These are phyloP conservation scores for Candida peoriensis DNA, from an alignment of 805 yeast genomes.

Conservation along the genomic window DNA sequence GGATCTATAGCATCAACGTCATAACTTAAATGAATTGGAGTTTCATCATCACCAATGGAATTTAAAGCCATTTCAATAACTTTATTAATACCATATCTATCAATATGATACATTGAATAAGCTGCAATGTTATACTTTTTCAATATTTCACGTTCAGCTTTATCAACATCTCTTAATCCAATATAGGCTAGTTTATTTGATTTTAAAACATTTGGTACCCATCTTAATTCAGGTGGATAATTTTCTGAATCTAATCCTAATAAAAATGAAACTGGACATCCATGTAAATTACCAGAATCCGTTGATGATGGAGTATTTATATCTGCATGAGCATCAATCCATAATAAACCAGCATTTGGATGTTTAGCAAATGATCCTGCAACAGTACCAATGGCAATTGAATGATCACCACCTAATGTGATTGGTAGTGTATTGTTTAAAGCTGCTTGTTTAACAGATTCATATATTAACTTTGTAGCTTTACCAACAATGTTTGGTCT, in stretches of 20 bases:
- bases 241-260: slow-evolving; percentile 69
- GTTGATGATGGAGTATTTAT: slow-evolving; percentile 84
- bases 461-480: slow-evolving; percentile 59
- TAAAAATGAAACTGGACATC: slow-evolving; percentile 91
- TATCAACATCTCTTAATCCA: slow-evolving; percentile 91
- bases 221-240: slow-evolving; percentile 68
- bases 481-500: slow-evolving; percentile 75
- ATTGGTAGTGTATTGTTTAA: slow-evolving; percentile 55
- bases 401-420: slow-evolving; percentile 95
- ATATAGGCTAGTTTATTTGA: slow-evolving; percentile 80
- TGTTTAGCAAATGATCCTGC: slow-evolving; percentile 71
- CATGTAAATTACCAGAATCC: slow-evolving; percentile 88
- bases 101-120: slow-evolving; percentile 93
- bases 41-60: slow-evolving; percentile 59
- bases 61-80: slow-evolving; percentile 90
- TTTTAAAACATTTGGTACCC: slow-evolving; percentile 72
- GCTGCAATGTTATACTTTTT: slow-evolving; percentile 72
- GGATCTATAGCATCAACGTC: slow-evolving; percentile 98
- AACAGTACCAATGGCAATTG: slow-evolving; percentile 91
- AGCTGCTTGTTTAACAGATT: slow-evolving; percentile 51
- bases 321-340: slow-evolving; percentile 99
- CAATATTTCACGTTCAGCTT: slow-evolving; percentile 73
- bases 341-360: slow-evolving; percentile 85
- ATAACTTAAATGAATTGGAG: slow-evolving; percentile 84
- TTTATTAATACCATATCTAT: slow-evolving; percentile 85